Evolutionary conservation across 371 early-diverging fungal genomes (phyloP).

Genomic region (Rhizopus arrhizus): DNA sequence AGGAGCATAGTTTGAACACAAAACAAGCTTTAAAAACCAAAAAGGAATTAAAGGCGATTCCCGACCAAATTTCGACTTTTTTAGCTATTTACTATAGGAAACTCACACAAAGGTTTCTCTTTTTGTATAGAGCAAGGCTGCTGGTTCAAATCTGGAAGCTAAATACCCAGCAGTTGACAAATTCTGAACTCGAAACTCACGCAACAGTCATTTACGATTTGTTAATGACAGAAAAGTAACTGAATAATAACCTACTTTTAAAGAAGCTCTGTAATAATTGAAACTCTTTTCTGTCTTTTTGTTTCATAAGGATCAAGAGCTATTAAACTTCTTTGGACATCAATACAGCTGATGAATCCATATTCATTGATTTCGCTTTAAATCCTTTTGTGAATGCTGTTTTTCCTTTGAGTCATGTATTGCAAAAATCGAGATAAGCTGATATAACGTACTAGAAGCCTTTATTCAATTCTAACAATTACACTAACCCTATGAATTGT

Average conservation of each 20-base stretch:
- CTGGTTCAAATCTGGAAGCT: not conserved
- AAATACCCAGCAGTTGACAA: slow-evolving; percentile 7
- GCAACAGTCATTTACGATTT: not conserved
- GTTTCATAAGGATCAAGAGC: slow-evolving; percentile 1
- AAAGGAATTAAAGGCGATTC: too few relatives aligned
- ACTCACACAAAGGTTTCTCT: slow-evolving; percentile 3
- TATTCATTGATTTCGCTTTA: slow-evolving; percentile 13
- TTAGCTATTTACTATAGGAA: not conserved
- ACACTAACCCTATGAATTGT: slow-evolving; percentile 7
- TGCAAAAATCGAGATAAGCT: slow-evolving; percentile 14
- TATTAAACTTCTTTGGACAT: slow-evolving; percentile 1
- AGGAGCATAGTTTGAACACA: too few relatives aligned
- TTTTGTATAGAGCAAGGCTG: slow-evolving; percentile 6
- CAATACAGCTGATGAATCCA: slow-evolving; percentile 7
- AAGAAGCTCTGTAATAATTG: slow-evolving; percentile 3
- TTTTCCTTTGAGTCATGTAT: slow-evolving; percentile 10
- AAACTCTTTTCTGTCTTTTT: slow-evolving; percentile 1
- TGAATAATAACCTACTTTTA: not conserved
- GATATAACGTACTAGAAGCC: not conserved
- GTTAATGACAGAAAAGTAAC: slow-evolving; percentile 1
- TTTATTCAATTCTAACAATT: not conserved
- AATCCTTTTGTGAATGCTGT: slow-evolving; percentile 18
- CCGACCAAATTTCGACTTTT: not conserved
- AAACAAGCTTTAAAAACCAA: too few relatives aligned
- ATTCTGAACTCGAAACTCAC: not conserved